These are phyloP conservation scores for Penicillium canariense DNA, from an alignment of 495 filamentous ascomycete species.

Conservation along the genomic window DNA sequence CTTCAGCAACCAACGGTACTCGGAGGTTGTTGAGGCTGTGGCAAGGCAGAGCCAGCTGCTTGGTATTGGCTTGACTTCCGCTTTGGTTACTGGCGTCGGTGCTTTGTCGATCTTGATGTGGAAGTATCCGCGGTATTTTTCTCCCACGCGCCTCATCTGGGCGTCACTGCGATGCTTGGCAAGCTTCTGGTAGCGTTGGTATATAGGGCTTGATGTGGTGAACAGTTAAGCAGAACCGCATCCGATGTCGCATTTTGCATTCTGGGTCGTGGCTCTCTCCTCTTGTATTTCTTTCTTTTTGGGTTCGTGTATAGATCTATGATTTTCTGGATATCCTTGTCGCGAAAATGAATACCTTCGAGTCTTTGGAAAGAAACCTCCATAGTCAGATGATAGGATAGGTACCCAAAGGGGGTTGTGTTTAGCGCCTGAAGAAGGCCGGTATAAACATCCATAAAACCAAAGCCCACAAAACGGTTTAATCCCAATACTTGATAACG, in stretches of 20 bases:
- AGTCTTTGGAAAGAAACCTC: not conserved
- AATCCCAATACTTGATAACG: slow-evolving; percentile 95
- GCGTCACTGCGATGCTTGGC: not conserved
- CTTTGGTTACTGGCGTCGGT: slow-evolving; percentile 23
- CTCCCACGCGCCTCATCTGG: slow-evolving; percentile 11
- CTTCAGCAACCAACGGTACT: slow-evolving; percentile 89
- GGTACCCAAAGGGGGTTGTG: not conserved
- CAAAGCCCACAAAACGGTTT: slow-evolving; percentile 10
- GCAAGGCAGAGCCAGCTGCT: slow-evolving; percentile 66
- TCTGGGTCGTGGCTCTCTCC: no score
- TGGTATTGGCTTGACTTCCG: slow-evolving; percentile 31
- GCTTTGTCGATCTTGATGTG: slow-evolving; percentile 31
- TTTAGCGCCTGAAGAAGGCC: slow-evolving; percentile 9
- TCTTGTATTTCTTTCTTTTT: no score
- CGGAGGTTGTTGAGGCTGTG: slow-evolving; percentile 68
- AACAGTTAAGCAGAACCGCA: no score
- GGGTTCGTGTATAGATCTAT: not conserved
- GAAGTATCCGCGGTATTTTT: slow-evolving; percentile 29
- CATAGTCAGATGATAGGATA: not conserved
- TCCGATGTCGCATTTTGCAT: no score
- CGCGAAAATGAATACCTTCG: not conserved
- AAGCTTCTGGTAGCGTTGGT: not conserved
- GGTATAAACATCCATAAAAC: slow-evolving; percentile 16
- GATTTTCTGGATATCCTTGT: not conserved
- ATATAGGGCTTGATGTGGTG: no score